phyloP scores from a whole-genome alignment of 306 rosid species.

The Cucurbita maxima region DNA sequence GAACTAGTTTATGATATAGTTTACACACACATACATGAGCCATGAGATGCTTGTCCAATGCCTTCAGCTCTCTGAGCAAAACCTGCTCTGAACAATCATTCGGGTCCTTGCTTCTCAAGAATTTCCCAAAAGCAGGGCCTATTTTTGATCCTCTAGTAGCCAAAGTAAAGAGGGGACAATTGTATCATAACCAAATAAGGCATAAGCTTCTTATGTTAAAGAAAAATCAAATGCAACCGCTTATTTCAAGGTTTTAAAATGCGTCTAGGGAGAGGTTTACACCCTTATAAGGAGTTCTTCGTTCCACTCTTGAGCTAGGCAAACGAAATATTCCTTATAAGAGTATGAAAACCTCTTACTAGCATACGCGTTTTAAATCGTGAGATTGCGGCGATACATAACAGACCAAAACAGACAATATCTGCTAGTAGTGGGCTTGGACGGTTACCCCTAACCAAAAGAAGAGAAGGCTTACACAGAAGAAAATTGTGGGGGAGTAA shows the following conservation, averaged over 20 bases:
- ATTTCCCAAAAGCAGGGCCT: conserved; percentile 42
- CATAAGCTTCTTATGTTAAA: no score
- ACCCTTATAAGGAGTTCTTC: no score
- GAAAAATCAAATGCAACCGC: no score
- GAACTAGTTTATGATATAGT: not conserved
- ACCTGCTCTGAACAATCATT: conserved; percentile 81
- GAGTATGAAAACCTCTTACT: no score
- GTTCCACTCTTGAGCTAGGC: no score
- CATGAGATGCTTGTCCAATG: conserved; percentile 69
- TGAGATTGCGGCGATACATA: no score
- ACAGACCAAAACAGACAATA: no score
- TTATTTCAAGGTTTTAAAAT: no score
- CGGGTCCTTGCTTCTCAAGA: conserved; percentile 73
- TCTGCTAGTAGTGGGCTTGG: no score
- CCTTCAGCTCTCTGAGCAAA: conserved; percentile 52
- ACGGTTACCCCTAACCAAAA: no score
- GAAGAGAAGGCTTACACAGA: conserved; percentile 41
- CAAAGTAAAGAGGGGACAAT: not conserved
- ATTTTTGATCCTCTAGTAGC: conserved; percentile 62
- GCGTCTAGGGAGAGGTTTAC: no score
- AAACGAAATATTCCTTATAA: no score
- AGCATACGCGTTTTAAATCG: not conserved
- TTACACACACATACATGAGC: conserved; percentile 34
- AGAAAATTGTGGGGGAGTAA: conserved; percentile 45
- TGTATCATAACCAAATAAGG: not conserved